Evolutionary conservation across 2,329 filamentous ascomycete species (phyloP).

Genomic region (Colletotrichum gloeosporioides): DNA sequence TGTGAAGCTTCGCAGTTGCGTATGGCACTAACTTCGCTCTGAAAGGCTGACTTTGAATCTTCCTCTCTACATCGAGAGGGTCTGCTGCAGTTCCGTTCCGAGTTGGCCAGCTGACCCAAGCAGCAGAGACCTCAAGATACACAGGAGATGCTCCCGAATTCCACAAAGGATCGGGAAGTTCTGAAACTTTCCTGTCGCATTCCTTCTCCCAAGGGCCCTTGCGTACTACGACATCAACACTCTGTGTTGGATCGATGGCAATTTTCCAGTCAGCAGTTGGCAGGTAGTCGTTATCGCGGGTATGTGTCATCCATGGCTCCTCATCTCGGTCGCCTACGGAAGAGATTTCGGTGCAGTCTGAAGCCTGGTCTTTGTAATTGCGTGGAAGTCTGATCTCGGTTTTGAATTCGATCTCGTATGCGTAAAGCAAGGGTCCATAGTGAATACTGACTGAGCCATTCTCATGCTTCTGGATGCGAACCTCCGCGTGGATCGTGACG

Average conservation of each 20-base stretch:
- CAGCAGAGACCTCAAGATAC: slow-evolving; percentile 34
- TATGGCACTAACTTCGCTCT: slow-evolving; percentile 41
- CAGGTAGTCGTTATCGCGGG: slow-evolving; percentile 34
- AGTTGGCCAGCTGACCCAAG: not conserved
- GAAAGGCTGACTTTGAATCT: slow-evolving; percentile 26
- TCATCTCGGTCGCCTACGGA: slow-evolving; percentile 10
- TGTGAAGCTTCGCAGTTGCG: slow-evolving; percentile 50
- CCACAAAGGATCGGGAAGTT: slow-evolving; percentile 33
- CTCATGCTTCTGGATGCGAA: slow-evolving; percentile 26
- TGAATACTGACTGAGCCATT: slow-evolving; percentile 46
- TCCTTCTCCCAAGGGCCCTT: slow-evolving; percentile 25
- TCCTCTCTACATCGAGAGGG: slow-evolving; percentile 29
- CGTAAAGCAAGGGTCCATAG: slow-evolving; percentile 48
- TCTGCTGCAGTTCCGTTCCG: not conserved
- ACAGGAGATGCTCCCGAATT: slow-evolving; percentile 38
- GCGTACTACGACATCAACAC: not conserved
- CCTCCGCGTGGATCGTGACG: slow-evolving; percentile 14
- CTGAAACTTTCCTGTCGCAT: slow-evolving; percentile 21
- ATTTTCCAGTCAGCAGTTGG: slow-evolving; percentile 38
- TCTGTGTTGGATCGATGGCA: slow-evolving; percentile 27
- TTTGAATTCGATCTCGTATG: slow-evolving; percentile 39
- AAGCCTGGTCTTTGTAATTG: slow-evolving; percentile 18
- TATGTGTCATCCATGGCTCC: slow-evolving; percentile 24
- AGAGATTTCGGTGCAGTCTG: slow-evolving; percentile 29
- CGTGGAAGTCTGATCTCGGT: not conserved